Base-by-base conservation (phyloP, 208 protist species). In the Leishmania tarentolae region DNA sequence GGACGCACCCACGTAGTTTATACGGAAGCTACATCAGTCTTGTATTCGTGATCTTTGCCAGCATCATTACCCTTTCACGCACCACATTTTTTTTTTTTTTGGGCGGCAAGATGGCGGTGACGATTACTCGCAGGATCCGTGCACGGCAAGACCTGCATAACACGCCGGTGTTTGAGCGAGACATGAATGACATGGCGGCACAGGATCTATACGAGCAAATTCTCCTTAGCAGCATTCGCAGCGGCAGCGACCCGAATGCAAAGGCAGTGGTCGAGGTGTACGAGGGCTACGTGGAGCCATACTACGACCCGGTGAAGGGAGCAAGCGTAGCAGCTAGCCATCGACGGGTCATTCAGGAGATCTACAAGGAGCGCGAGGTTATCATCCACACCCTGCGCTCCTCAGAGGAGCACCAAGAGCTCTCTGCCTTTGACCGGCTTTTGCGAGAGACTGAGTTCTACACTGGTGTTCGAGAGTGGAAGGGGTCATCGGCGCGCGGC, bases 381-480 rank as follows among this genome's bases (percentile, higher is more conserved):
- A 94, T 95, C 83, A 93, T 97, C 57, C 83, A 78, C 53, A 84
- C 83, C 0, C 82, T 96, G 66, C 92, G 91, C 66, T 80, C 89
- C 31, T 95, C 89, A 24, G 81, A 84, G 15, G 83, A 91, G 79
- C 94, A 96, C 81, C 86, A 89, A 50, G 31, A 81, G 75, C 87
- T 91, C 31, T 86, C 85, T 28, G 82, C 90, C 44, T 97, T 97
- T 82, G 91, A 97, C 42, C 92, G 88, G 17, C 85, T 96, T 1
- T 80, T 97, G 69, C 74, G 56, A 28, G 92, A 97, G 79, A 97
- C 94, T 13, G 91, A 97, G 87, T 97, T 95, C 83, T 97, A 92
- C 85, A 96, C 92, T 13, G 94, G 93, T 1, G 81, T 97, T 66
- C 86, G 91, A 6, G 94, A 95, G 85, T 96, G 91, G 92, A 84